phyloP scores from a whole-genome alignment of 345 rosid species.

The Passiflora organensis region DNA sequence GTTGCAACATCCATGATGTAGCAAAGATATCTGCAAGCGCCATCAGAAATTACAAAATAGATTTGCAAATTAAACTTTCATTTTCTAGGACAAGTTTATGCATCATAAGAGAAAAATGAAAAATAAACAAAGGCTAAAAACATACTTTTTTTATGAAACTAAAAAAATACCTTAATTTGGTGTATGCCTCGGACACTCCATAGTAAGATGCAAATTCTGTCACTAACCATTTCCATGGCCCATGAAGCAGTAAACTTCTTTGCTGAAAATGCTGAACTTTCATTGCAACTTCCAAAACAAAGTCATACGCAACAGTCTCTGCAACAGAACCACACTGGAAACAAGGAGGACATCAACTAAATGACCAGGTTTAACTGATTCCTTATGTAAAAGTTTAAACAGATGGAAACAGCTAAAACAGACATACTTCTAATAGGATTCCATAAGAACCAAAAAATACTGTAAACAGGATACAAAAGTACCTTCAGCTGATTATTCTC shows the following conservation, averaged over 20 bases:
- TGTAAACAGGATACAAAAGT: not conserved
- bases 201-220: constrained; percentile 25
- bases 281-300: constrained; percentile 28
- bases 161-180: constrained; percentile 25
- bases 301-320: constrained; percentile 29
- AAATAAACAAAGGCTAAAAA: too few relatives aligned
- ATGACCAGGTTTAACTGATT: not conserved
- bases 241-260: constrained; percentile 18
- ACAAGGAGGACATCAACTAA: not conserved
- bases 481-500: constrained; percentile 28
- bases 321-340: constrained; percentile 26
- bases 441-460: too few relatives aligned
- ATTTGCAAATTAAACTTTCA: constrained; percentile 1
- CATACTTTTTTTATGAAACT: not conserved
- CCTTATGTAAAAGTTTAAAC: not conserved
- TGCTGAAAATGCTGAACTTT: constrained; percentile 23
- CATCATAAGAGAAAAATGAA: not conserved
- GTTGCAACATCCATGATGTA: constrained; percentile 32
- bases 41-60: not conserved
- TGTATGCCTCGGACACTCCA: constrained; percentile 26
- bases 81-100: not conserved
- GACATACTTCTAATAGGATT: too few relatives aligned
- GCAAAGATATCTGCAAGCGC: constrained; percentile 20
- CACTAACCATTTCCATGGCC: constrained; percentile 30
- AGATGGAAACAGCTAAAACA: too few relatives aligned